These are phyloP conservation scores for Liquidambar formosana DNA, from an alignment of 164 flowering plant genomes.

Conservation along the genomic window DNA sequence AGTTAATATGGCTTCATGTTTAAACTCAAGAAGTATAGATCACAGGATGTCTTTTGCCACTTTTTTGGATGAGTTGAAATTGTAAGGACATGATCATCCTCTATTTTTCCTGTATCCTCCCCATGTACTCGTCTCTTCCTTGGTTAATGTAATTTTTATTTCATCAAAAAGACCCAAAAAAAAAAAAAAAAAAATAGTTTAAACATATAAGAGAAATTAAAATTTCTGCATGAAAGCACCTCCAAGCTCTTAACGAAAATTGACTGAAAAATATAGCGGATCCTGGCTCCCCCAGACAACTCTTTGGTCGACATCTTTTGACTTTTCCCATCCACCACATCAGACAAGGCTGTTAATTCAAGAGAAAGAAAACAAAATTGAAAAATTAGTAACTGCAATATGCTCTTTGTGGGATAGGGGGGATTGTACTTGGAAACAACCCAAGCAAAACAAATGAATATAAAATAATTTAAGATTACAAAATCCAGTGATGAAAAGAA, in stretches of 20 bases:
- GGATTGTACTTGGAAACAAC: not conserved
- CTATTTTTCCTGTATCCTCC: no score
- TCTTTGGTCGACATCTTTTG: constrained; percentile 43
- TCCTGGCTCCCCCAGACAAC: constrained; percentile 61
- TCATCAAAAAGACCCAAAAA: no score
- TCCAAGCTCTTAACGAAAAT: constrained; percentile 61
- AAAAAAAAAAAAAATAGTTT: no score
- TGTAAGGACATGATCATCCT: no score
- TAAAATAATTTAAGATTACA: not conserved
- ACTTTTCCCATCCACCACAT: constrained; percentile 50
- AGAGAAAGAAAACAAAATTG: not conserved
- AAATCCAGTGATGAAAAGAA: no score
- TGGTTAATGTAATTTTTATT: no score
- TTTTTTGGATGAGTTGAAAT: no score
- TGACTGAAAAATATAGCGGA: constrained; percentile 61
- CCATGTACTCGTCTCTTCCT: no score
- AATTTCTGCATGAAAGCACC: constrained; percentile 22
- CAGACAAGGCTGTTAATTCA: constrained; percentile 33
- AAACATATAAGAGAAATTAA: not conserved
- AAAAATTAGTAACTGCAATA: not conserved
- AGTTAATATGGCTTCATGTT: not conserved
- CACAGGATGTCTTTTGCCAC: no score
- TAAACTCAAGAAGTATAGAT: no score
- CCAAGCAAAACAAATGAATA: not conserved
- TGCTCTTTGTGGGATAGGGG: constrained; percentile 3